Evolutionary conservation across 176 grass and related monocot genomes (phyloP), one percentile per base, ranked within the genome.

Genomic region (Cenchrus fungigraminus): DNA sequence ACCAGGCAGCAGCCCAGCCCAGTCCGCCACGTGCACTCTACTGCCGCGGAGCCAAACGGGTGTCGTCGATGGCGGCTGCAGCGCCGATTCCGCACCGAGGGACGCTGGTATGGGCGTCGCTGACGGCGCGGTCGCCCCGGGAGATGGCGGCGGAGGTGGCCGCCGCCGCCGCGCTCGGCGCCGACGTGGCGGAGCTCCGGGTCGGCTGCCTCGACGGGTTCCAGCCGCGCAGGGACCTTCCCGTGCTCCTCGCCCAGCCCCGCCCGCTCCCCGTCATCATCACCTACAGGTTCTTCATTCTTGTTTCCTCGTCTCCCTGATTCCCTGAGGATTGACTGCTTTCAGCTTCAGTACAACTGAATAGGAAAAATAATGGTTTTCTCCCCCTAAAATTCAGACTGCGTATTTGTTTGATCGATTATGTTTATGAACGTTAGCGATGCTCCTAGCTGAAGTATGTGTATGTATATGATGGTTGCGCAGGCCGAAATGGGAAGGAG

Each of bases 401-500:
- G 44, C 28, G 4, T 73, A 17, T 54, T 15, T 73, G 2, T 6
- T 7, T 13, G 6, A 77, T 63, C 22, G 52, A 40, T 40, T 40
- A 40, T 40, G 37, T 6, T 9, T 65, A 5, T 32, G 19, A 10
- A 64, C 8, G 7, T 9, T 40, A 12, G 5, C 12, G 12, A 28
- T 3, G 3, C 1, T 62, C 6, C 0, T 40, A 52, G 6, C 45
- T 9, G 1, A 46, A 46, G 15, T 37, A 68, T 3, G 1, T 71
- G 28, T 50, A 1, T 76, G 15, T 9, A 22, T 29, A 12, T 65
- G 31, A 85, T 65, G 22, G 6, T 55, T 71, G 77, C 2, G 50
- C 74, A 99, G 97, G 64, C 93, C 93, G 25, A 98, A 96, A 52
- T 98, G 93, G 97, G 97, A 98, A 88, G 91, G 97, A 76, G 93